These are phyloP conservation scores for Alternaria metachromatica DNA, from an alignment of 2,329 filamentous ascomycete species.

Conservation along the genomic window DNA sequence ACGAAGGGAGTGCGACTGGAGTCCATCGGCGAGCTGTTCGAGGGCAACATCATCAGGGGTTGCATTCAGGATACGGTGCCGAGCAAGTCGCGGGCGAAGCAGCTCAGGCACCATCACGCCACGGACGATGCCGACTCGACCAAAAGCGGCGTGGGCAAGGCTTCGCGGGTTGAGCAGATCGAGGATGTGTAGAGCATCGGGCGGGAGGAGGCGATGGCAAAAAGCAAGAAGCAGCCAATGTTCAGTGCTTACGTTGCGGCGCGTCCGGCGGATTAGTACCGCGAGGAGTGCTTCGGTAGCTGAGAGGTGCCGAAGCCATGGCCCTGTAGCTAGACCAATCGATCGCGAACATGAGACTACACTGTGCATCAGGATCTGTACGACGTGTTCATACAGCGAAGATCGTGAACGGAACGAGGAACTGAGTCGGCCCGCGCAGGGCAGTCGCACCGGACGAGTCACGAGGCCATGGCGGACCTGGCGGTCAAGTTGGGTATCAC, in stretches of 20 bases:
- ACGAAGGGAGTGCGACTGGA: conserved; percentile 54
- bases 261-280: conserved; percentile 8
- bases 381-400: conserved; percentile 24
- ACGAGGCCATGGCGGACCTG: conserved; percentile 12
- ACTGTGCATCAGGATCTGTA: conserved; percentile 14
- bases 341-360: neutral
- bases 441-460: conserved; percentile 17
- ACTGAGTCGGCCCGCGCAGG: conserved; percentile 16
- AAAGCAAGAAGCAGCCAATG: conserved; percentile 8
- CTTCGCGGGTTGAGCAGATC: conserved; percentile 36
- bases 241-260: conserved; percentile 12
- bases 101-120: conserved; percentile 41
- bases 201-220: conserved; percentile 7
- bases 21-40: conserved; percentile 52
- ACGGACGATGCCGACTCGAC: conserved; percentile 39
- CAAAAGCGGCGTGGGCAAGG: conserved; percentile 23
- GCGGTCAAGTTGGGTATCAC: conserved; percentile 18
- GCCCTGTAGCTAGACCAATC: neutral
- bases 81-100: conserved; percentile 44
- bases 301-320: conserved; percentile 4
- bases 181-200: conserved; percentile 30
- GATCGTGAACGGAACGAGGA: conserved; percentile 19
- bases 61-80: conserved; percentile 50
- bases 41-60: conserved; percentile 51
- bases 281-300: neutral